A percentile compares a stretch with the other conserved stretches of the same genome.
Evolutionary conservation across 768 basidiomycete species (phyloP).

Genomic region (Termitomyces sp.): DNA sequence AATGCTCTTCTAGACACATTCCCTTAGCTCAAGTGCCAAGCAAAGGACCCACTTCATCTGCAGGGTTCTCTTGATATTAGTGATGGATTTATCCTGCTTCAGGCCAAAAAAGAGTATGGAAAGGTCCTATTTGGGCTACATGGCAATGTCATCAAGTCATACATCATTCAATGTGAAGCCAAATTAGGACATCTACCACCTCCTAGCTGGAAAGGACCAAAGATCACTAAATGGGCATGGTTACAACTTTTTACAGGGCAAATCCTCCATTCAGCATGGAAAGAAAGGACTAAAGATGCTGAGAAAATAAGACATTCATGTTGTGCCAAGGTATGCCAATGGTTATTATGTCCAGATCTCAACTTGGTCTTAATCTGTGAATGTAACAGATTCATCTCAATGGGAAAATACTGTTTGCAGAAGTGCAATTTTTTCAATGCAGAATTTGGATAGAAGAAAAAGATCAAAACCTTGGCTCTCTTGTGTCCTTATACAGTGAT

Average conservation of each 20-base stretch:
- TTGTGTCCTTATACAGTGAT: neutral
- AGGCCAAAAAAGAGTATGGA: constrained; percentile 9
- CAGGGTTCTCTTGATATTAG: neutral
- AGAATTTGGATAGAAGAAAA: neutral
- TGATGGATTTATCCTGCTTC: constrained; percentile 9
- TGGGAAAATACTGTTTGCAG: constrained; percentile 1
- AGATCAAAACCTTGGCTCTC: neutral
- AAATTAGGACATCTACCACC: neutral
- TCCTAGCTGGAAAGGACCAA: neutral
- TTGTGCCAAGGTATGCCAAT: constrained; percentile 20
- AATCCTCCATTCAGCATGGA: constrained; percentile 28
- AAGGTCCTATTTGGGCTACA: constrained; percentile 1
- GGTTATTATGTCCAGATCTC: no score
- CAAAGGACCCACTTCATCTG: neutral
- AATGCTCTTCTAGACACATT: constrained; percentile 14
- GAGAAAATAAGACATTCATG: constrained; percentile 15
- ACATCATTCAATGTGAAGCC: constrained; percentile 3
- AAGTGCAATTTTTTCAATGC: constrained; percentile 4
- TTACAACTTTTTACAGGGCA: constrained; percentile 35
- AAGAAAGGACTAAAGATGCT: constrained; percentile 18
- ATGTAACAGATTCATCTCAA: neutral
- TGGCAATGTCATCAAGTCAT: constrained; percentile 1
- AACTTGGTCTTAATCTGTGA: neutral
- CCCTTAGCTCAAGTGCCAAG: neutral
- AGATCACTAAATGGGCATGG: constrained; percentile 25